Percentiles rank a stretch among this genome's conserved stretches.
Conservation (phyloP, 202 grass and related monocot species). For the Panicum hallii region DNA sequence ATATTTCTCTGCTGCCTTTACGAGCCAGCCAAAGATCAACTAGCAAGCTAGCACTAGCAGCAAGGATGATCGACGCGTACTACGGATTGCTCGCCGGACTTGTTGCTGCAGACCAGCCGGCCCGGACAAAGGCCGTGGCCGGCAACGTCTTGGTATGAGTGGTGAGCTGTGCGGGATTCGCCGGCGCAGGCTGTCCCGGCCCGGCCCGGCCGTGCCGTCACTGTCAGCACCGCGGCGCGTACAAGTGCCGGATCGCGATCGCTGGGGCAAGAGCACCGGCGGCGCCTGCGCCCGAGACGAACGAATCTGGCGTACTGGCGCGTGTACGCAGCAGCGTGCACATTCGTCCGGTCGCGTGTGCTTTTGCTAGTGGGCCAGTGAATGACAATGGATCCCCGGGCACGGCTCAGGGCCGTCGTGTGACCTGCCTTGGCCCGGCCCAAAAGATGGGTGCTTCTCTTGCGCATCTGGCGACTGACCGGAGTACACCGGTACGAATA, state of each 20-base stretch:
- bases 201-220: background rate
- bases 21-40: background rate
- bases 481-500: no score
- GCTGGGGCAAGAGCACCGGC: background rate
- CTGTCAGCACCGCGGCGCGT: background rate
- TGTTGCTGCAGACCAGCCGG: background rate
- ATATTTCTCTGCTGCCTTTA: background rate
- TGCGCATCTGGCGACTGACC: no score
- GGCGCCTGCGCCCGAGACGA: no score
- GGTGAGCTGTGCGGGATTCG: background rate
- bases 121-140: background rate
- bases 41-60: background rate
- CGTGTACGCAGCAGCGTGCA: background rate
- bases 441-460: background rate
- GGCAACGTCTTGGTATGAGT: background rate
- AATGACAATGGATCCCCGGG: no score
- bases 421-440: background rate
- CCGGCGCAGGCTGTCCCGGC: background rate
- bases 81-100: no score
- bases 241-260: background rate
- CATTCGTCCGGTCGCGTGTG: no score
- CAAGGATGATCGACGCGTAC: background rate
- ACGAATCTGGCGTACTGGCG: no score
- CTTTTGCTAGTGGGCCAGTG: background rate
- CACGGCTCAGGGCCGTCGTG: background rate